Percentiles rank a stretch among this genome's conserved stretches.
Conservation (phyloP, 306 rosid genomes). For the Fragaria nilgerrensis region DNA sequence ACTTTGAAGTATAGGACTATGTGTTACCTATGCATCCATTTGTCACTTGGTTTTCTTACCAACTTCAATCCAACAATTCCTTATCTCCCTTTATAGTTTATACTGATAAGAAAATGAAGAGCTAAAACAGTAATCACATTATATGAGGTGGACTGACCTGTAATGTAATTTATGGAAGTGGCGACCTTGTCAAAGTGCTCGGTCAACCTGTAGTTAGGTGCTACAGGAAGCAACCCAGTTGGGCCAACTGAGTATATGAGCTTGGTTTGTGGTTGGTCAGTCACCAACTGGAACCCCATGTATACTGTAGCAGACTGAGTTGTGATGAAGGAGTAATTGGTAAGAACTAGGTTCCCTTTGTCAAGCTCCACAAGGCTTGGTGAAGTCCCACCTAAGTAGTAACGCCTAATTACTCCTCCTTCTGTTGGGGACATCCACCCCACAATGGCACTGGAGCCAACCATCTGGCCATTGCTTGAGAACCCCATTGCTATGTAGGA, state of each 20-base stretch:
- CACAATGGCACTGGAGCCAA: conserved; percentile 75
- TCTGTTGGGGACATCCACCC: conserved; percentile 56
- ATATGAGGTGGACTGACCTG: conserved; percentile 40
- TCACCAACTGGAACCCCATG: conserved; percentile 54
- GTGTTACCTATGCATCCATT: neutral
- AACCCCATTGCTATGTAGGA: conserved; percentile 69
- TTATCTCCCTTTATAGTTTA: neutral
- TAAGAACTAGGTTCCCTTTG: conserved; percentile 48
- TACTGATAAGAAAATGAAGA: neutral
- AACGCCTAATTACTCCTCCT: conserved; percentile 45
- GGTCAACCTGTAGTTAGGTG: conserved; percentile 41
- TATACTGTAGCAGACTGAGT: conserved; percentile 43
- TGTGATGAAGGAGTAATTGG: conserved; percentile 45
- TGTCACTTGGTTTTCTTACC: neutral
- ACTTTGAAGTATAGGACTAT: neutral
- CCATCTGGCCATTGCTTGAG: conserved; percentile 64
- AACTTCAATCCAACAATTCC: neutral
- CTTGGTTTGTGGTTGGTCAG: conserved; percentile 33
- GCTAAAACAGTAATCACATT: neutral
- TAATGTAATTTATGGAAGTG: conserved; percentile 45
- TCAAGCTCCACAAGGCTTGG: conserved; percentile 44
- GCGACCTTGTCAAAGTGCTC: conserved; percentile 50
- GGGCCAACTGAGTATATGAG: conserved; percentile 60
- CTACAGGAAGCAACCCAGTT: conserved; percentile 39
- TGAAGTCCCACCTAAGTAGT: conserved; percentile 51